Conservation (phyloP, 352 stramenopile genomes). For the Pythium coloratum region DNA sequence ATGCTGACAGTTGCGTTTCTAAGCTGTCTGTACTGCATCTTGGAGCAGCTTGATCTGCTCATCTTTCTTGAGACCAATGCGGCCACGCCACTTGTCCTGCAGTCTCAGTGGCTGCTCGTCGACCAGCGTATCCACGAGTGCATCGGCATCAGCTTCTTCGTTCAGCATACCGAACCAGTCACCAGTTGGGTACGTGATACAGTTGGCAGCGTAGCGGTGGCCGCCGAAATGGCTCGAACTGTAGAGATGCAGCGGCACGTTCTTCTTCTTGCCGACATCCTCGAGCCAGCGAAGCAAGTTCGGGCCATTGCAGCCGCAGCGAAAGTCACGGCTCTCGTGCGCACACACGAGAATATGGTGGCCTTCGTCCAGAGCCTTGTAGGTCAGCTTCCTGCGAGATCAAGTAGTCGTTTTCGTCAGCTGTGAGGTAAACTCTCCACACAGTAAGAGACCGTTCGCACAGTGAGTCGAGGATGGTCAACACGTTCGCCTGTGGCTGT, state of each 20-base stretch:
- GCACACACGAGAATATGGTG: slow-evolving; percentile 75
- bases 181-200: slow-evolving; percentile 70
- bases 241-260: slow-evolving; percentile 50
- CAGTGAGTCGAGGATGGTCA: slow-evolving; percentile 4
- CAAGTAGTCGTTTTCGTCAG: background rate
- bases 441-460: slow-evolving; percentile 1
- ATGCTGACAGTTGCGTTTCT: background rate
- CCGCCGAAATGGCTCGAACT: slow-evolving; percentile 69
- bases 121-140: slow-evolving; percentile 43
- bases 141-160: slow-evolving; percentile 42
- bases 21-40: slow-evolving; percentile 15
- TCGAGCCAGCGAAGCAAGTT: slow-evolving; percentile 69
- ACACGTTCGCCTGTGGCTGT: slow-evolving; percentile 5
- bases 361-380: slow-evolving; percentile 36
- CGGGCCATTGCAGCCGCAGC: slow-evolving; percentile 70
- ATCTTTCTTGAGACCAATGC: slow-evolving; percentile 49
- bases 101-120: slow-evolving; percentile 46
- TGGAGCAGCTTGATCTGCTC: slow-evolving; percentile 54
- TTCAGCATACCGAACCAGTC: slow-evolving; percentile 82
- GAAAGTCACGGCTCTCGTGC: slow-evolving; percentile 59
- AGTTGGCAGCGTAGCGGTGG: slow-evolving; percentile 72
- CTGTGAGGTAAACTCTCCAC: too few species aligned
- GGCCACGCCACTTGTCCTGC: slow-evolving; percentile 60
- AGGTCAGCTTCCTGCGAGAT: slow-evolving; percentile 37
- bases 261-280: slow-evolving; percentile 31